Evolutionary conservation across 345 rosid species (phyloP).

Genomic region (Microcos paniculata): DNA sequence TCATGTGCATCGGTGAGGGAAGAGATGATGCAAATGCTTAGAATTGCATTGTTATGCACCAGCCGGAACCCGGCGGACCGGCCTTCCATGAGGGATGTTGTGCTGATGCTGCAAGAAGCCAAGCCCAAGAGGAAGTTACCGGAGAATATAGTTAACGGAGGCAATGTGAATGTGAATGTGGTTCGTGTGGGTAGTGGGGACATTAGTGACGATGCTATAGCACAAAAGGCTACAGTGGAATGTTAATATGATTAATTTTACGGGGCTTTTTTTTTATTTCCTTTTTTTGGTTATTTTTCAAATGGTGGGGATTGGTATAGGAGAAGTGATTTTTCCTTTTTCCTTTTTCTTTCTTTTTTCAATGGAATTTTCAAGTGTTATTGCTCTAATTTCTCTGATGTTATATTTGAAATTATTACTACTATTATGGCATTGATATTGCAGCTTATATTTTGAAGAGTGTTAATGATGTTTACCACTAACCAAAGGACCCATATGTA

Average conservation of each 20-base stretch:
- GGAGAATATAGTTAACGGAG: conserved; percentile 28
- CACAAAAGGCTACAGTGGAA: conserved; percentile 45
- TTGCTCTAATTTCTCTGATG: conserved; percentile 5
- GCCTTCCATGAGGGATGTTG: conserved; percentile 96
- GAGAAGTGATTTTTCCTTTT: conserved; percentile 23
- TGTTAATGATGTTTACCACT: conserved; percentile 7
- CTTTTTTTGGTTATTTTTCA: conserved; percentile 20
- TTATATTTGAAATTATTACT: conserved; percentile 13
- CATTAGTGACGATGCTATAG: conserved; percentile 19
- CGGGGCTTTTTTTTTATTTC: conserved; percentile 5
- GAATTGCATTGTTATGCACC: conserved; percentile 83
- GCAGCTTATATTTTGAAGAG: conserved; percentile 11
- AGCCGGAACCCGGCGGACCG: conserved; percentile 80
- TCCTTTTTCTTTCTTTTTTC: not conserved
- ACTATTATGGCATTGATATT: not conserved
- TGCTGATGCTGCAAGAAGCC: conserved; percentile 88
- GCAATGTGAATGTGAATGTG: too few species aligned
- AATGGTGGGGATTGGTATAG: conserved; percentile 59
- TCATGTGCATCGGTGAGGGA: conserved; percentile 63
- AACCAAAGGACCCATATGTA: not conserved
- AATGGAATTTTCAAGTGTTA: conserved; percentile 36
- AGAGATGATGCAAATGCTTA: conserved; percentile 87
- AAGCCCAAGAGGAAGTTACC: conserved; percentile 79
- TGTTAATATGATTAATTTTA: conserved; percentile 48
- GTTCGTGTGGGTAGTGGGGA: conserved; percentile 26